phyloP scores from a whole-genome alignment of 176 grass and related monocot species.

The Hsuehochloa calcarea region DNA sequence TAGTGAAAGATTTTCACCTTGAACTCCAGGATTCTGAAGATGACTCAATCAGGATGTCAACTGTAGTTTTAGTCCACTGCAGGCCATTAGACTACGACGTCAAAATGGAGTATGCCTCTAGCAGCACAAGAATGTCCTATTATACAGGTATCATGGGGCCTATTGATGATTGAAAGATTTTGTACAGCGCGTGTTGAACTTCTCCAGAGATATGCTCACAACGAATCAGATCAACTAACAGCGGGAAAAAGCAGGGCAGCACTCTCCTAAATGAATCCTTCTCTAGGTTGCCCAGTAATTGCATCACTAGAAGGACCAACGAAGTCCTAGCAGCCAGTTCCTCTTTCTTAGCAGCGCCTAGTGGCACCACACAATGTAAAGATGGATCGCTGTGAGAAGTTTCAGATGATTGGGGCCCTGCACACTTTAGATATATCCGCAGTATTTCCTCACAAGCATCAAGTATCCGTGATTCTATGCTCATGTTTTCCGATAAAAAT shows the following conservation, averaged over 20 bases:
- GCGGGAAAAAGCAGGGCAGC: conserved; percentile 68
- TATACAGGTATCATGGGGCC: conserved; percentile 49
- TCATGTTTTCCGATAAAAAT: conserved; percentile 55
- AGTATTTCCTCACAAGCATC: conserved; percentile 68
- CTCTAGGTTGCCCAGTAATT: conserved; percentile 58
- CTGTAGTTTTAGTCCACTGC: neutral
- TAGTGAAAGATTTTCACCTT: conserved; percentile 25
- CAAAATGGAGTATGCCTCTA: conserved; percentile 6
- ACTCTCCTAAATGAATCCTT: conserved; percentile 65
- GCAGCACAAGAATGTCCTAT: neutral
- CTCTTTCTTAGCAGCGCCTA: conserved; percentile 75
- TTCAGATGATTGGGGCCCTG: conserved; percentile 37
- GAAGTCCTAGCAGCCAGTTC: conserved; percentile 74
- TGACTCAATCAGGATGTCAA: neutral
- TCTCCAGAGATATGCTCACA: conserved; percentile 90
- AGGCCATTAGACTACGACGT: neutral
- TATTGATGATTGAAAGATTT: conserved; percentile 75
- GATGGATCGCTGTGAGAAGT: conserved; percentile 7
- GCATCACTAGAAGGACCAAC: conserved; percentile 69
- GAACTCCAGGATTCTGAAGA: neutral
- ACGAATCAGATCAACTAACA: conserved; percentile 78
- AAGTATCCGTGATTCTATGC: conserved; percentile 64
- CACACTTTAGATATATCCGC: conserved; percentile 70
- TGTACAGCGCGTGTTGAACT: conserved; percentile 62
- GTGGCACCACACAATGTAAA: conserved; percentile 61